These are phyloP conservation scores for Sugiyamaella neomexicana DNA, from an alignment of 1,139 yeast species.

Conservation along the genomic window DNA sequence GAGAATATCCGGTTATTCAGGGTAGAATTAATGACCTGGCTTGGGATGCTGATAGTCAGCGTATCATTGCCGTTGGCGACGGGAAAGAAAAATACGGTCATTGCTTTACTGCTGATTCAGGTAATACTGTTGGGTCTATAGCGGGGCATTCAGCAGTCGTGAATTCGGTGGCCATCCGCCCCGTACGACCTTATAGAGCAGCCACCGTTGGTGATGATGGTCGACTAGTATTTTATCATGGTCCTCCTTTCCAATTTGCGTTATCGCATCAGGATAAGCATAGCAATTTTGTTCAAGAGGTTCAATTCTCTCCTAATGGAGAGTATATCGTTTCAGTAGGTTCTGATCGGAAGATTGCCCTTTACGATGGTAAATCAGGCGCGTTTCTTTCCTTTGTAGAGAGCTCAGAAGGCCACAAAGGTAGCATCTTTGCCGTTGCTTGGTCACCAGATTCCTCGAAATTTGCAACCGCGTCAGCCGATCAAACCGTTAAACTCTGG, in stretches of 20 bases:
- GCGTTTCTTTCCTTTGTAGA: constrained; percentile 56
- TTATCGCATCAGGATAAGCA: constrained; percentile 73
- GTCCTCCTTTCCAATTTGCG: constrained; percentile 91
- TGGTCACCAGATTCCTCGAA: constrained; percentile 60
- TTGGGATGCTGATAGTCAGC: constrained; percentile 88
- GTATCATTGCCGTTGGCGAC: constrained; percentile 92
- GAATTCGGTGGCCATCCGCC: constrained; percentile 81
- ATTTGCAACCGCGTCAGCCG: constrained; percentile 85
- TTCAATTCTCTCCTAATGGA: constrained; percentile 73
- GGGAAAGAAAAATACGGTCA: constrained; percentile 93
- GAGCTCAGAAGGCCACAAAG: constrained; percentile 55
- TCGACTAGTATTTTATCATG: constrained; percentile 78
- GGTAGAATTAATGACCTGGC: constrained; percentile 83
- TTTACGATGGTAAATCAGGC: constrained; percentile 89
- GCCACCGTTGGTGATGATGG: constrained; percentile 91
- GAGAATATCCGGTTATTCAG: constrained; percentile 77
- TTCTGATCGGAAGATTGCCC: constrained; percentile 71
- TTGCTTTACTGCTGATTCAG: constrained; percentile 90
- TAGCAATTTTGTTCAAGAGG: constrained; percentile 76
- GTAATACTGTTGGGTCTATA: constrained; percentile 93
- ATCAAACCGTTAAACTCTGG: constrained; percentile 70
- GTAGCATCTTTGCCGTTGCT: constrained; percentile 75
- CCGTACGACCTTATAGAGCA: constrained; percentile 90
- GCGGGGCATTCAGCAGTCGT: constrained; percentile 88
- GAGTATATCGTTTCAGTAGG: constrained; percentile 77